These are phyloP conservation scores for Candida verbasci DNA, from an alignment of 805 yeast genomes.

Conservation along the genomic window DNA sequence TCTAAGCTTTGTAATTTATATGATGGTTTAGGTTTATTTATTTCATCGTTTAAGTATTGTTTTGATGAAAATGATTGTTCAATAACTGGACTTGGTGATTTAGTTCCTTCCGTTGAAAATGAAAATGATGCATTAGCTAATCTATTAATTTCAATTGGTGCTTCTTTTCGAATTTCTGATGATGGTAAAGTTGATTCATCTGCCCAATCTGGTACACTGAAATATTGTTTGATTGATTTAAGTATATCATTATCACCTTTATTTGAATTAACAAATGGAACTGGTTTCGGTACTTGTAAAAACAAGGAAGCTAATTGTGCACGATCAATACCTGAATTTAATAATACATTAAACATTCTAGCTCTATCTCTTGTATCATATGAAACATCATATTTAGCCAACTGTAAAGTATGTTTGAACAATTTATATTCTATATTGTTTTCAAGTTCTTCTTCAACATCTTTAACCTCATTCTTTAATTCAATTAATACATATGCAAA, in stretches of 20 bases:
- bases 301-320: slow-evolving; percentile 64
- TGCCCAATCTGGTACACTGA: slow-evolving; percentile 43
- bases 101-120: slow-evolving; percentile 13
- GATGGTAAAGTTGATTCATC: slow-evolving; percentile 22
- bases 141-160: slow-evolving; percentile 14
- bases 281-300: slow-evolving; percentile 73
- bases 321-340: slow-evolving; percentile 39
- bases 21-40: slow-evolving; percentile 19
- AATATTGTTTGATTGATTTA: slow-evolving; percentile 13
- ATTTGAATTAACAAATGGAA: slow-evolving; percentile 37
- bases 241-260: slow-evolving; percentile 10
- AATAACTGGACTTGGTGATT: slow-evolving; percentile 16
- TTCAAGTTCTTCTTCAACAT: slow-evolving; percentile 11
- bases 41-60: slow-evolving; percentile 8
- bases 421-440: slow-evolving; percentile 36
- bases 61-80: slow-evolving; percentile 23
- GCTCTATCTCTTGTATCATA: slow-evolving; percentile 84
- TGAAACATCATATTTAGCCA: slow-evolving; percentile 68
- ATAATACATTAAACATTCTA: slow-evolving; percentile 60
- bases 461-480: slow-evolving; percentile 20
- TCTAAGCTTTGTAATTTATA: slow-evolving; percentile 76
- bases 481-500: slow-evolving; percentile 51
- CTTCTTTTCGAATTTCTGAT: slow-evolving; percentile 26
- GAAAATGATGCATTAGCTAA: slow-evolving; percentile 14
- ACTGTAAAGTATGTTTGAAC: slow-evolving; percentile 57